Conservation (phyloP, 208 protist genomes). For the Trypanosoma rangeli region DNA sequence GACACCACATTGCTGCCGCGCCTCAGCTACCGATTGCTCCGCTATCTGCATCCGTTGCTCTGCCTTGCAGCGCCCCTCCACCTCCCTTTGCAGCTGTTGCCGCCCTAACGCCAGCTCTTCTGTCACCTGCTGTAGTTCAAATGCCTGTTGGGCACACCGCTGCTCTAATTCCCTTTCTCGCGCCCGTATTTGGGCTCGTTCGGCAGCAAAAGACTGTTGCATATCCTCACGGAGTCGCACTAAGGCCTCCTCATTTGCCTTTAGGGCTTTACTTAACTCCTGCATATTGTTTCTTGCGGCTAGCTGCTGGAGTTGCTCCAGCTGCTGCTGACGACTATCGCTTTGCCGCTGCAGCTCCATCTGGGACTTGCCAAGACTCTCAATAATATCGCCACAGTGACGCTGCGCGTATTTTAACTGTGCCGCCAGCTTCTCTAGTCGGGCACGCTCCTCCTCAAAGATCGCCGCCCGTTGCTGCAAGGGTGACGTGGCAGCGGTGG, state of each 20-base stretch:
- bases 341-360: conserved; percentile 16
- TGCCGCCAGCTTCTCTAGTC: conserved; percentile 27
- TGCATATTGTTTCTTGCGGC: conserved; percentile 15
- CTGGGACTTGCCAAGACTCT: conserved; percentile 9
- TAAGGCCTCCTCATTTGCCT: conserved; percentile 34
- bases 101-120: neutral
- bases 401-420: conserved; percentile 29
- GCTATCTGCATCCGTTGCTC: conserved; percentile 7
- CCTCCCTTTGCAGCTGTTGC: conserved; percentile 20
- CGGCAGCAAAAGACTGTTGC: conserved; percentile 17
- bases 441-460: conserved; percentile 27
- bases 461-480: conserved; percentile 20
- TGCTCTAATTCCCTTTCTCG: conserved; percentile 29
- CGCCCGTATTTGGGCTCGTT: conserved; percentile 22
- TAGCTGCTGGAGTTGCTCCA: conserved; percentile 12
- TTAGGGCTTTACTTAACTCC: conserved; percentile 13
- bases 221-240: conserved; percentile 25
- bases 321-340: conserved; percentile 6
- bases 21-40: neutral
- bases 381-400: conserved; percentile 14
- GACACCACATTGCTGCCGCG: neutral
- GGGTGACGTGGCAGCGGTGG: neutral
- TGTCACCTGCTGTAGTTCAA: neutral
- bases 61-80: neutral
- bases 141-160: conserved; percentile 20